phyloP scores from a whole-genome alignment of 495 filamentous ascomycete genomes.

The Neurospora pannonica region DNA sequence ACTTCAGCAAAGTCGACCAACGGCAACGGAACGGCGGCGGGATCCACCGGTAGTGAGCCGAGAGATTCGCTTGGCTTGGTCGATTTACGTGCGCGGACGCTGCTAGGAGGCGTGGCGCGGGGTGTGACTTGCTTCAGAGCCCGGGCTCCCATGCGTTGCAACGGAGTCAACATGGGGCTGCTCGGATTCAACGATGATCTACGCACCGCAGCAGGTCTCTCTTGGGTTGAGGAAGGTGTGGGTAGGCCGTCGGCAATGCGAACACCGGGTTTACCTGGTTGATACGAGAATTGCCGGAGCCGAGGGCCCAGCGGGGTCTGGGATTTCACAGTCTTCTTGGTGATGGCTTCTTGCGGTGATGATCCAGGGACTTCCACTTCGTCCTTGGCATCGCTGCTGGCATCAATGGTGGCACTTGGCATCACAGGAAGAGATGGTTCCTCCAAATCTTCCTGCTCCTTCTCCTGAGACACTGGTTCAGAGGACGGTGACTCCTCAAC shows the following conservation, averaged over 20 bases:
- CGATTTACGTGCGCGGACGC: constrained; percentile 21
- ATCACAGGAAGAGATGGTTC: background rate
- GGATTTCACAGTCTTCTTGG: background rate
- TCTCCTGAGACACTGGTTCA: background rate
- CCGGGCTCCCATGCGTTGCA: constrained; percentile 37
- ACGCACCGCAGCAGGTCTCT: constrained; percentile 20
- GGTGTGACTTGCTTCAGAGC: constrained; percentile 26
- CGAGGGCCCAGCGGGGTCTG: constrained; percentile 8
- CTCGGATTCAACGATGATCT: constrained; percentile 12
- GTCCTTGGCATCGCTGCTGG: background rate
- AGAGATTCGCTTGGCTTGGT: constrained; percentile 10
- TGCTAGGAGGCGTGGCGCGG: constrained; percentile 26
- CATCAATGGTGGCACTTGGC: background rate
- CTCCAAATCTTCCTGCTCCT: background rate
- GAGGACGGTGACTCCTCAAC: constrained; percentile 1
- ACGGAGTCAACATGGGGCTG: constrained; percentile 28
- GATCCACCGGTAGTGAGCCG: constrained; percentile 26
- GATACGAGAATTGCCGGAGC: constrained; percentile 18
- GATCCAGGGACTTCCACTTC: constrained; percentile 22
- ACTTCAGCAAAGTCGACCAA: constrained; percentile 31
- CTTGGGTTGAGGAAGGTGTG: constrained; percentile 21
- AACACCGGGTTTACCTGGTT: constrained; percentile 5
- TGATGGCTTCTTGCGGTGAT: constrained; percentile 6
- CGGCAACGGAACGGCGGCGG: constrained; percentile 32
- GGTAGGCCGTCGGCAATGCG: constrained; percentile 21